Percentiles rank a stretch among this genome's conserved stretches.
Conservation (phyloP, 345 rosid species). For the Microcos paniculata region DNA sequence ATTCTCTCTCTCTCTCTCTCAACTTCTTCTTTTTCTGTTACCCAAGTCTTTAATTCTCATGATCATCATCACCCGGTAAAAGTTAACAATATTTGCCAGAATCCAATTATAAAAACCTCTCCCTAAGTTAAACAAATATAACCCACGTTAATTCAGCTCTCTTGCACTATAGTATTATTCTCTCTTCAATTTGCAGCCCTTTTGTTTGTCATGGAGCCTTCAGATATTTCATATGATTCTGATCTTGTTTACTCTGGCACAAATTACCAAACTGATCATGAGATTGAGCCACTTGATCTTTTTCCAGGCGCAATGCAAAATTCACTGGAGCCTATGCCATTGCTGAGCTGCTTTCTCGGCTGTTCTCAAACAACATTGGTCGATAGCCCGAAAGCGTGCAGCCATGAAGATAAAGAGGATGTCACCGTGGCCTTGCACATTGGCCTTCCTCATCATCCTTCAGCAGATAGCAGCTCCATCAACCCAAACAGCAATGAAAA, state of each 20-base stretch:
- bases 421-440: conserved; percentile 65
- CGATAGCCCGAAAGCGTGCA: conserved; percentile 28
- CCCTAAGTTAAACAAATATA: conserved; percentile 14
- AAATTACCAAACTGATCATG: conserved; percentile 14
- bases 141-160: conserved; percentile 17
- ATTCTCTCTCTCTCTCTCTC: conserved; percentile 23
- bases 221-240: conserved; percentile 24
- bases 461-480: background rate
- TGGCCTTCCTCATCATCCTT: conserved; percentile 60
- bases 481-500: conserved; percentile 19
- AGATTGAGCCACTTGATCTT: conserved; percentile 45
- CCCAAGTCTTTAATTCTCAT: conserved; percentile 6
- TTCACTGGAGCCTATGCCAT: conserved; percentile 28
- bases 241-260: conserved; percentile 31
- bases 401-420: conserved; percentile 35
- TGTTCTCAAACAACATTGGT: conserved; percentile 7
- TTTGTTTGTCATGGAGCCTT: conserved; percentile 35
- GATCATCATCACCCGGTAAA: too few relatives aligned
- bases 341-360: conserved; percentile 27
- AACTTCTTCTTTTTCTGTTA: conserved; percentile 28
- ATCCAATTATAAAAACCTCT: conserved; percentile 27
- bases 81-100: conserved; percentile 17
- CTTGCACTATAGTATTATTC: background rate
- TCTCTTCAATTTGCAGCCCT: conserved; percentile 4
- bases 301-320: conserved; percentile 33